These are phyloP conservation scores for Alternaria brassicicola DNA, from an alignment of 2,329 filamentous ascomycete genomes.

Conservation along the genomic window DNA sequence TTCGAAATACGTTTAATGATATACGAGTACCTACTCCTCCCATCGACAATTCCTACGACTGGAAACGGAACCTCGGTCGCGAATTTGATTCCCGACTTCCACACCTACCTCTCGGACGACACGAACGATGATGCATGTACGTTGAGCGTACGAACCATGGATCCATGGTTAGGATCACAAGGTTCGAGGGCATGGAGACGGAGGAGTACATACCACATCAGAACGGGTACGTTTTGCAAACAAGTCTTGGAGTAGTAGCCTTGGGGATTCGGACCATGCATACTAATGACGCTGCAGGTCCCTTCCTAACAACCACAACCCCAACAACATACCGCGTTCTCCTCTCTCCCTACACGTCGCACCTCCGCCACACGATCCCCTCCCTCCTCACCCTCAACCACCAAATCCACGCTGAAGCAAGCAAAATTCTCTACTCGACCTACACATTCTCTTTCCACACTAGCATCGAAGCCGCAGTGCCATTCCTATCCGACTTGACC, in stretches of 20 bases:
- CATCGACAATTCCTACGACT: slow-evolving; percentile 43
- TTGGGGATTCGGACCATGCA: not conserved
- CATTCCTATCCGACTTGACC: slow-evolving; percentile 65
- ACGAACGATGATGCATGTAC: slow-evolving; percentile 42
- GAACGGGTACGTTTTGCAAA: slow-evolving; percentile 37
- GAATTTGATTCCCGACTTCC: slow-evolving; percentile 49
- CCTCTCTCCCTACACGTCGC: slow-evolving; percentile 52
- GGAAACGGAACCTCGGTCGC: slow-evolving; percentile 39
- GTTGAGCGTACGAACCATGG: slow-evolving; percentile 53
- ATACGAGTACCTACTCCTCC: slow-evolving; percentile 52
- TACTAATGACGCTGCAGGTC: slow-evolving; percentile 38
- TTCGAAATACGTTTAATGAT: slow-evolving; percentile 56
- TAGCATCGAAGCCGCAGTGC: slow-evolving; percentile 65
- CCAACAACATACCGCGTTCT: slow-evolving; percentile 63
- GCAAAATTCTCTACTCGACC: slow-evolving; percentile 61
- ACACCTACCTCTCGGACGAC: slow-evolving; percentile 49
- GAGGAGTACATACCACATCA: slow-evolving; percentile 49
- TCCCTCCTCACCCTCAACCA: slow-evolving; percentile 36
- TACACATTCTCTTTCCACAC: slow-evolving; percentile 66
- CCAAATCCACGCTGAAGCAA: slow-evolving; percentile 61
- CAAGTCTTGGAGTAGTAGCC: not conserved
- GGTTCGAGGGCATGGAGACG: slow-evolving; percentile 35
- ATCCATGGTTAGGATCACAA: slow-evolving; percentile 45
- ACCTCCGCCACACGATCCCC: slow-evolving; percentile 52
- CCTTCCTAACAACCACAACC: slow-evolving; percentile 52